Conservation (phyloP, 2,329 filamentous ascomycete genomes). For the Acarospora socialis region DNA sequence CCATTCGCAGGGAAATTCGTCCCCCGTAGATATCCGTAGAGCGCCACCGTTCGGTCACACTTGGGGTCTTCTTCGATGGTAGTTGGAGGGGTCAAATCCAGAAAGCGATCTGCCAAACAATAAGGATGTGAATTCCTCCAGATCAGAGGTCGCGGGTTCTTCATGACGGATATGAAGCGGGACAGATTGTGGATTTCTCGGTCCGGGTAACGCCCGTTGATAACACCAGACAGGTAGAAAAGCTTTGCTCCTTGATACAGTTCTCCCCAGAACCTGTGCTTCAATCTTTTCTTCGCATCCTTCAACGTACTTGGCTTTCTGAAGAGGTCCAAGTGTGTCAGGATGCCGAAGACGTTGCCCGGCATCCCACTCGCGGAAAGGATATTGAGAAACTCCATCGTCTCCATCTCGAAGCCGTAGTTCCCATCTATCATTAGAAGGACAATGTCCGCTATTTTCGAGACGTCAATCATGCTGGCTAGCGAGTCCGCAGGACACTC, state of each 20-base stretch:
- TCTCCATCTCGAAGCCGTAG: conserved; percentile 99
- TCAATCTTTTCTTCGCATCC: conserved; percentile 88
- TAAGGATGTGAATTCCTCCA: conserved; percentile 98
- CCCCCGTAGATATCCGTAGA: conserved; percentile 87
- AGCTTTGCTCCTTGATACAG: conserved; percentile 93
- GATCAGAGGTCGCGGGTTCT: conserved; percentile 88
- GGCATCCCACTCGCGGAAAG: conserved; percentile 93
- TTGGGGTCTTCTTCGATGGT: conserved; percentile 77
- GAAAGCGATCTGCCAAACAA: conserved; percentile 79
- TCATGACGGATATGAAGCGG: conserved; percentile 95
- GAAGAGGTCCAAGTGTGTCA: conserved; percentile 93
- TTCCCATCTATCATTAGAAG: conserved; percentile 98
- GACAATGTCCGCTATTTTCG: conserved; percentile 95
- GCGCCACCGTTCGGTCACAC: conserved; percentile 77
- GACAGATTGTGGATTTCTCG: conserved; percentile 92
- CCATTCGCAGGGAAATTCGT: conserved; percentile 83
- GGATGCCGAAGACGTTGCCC: conserved; percentile 91
- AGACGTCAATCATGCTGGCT: conserved; percentile 90
- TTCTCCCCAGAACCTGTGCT: conserved; percentile 93
- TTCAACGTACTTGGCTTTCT: conserved; percentile 83
- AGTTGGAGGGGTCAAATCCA: conserved; percentile 88
- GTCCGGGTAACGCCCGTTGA: conserved; percentile 93
- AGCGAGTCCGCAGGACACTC: conserved; percentile 92
- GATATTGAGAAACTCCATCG: conserved; percentile 97
- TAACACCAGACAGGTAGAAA: conserved; percentile 90